Base-by-base conservation (phyloP, 2,329 filamentous ascomycete genomes). In the Aspergillus carbonarius region DNA sequence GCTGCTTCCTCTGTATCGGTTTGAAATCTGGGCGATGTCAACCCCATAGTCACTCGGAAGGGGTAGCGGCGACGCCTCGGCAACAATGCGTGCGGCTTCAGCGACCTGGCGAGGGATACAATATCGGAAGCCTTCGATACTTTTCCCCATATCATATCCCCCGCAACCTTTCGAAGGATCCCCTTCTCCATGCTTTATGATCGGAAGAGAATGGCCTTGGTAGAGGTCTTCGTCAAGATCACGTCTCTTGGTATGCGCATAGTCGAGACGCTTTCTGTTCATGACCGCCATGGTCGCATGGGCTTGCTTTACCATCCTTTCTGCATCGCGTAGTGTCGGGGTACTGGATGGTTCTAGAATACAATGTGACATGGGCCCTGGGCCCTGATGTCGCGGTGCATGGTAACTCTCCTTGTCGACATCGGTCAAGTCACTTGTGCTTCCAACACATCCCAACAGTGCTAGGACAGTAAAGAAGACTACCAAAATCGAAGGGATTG, bases 71-170 rank as follows among this genome's bases (percentile, higher is more conserved):
- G 27, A 55, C 8, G 52, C 52, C 42, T 63, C 59, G 20, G 59
- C 59, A 23, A 63, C 39, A 15, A 63, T 50, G 13, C 59, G 55
- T n/a, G 61, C 59, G 17, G 56, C 61, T 27, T 57, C 51, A 42
- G 47, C 59, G 8, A 63, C 27, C n/a, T 59, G 56, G 6, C 20
- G 34, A 2, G 61, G 46, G 20, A 63, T 56, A 15, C 32, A 25
- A 44, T 63, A 63, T n/a, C 18, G 25, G 39, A 37, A 15, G n/a
- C 15, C n/a, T 20, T 37, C 15, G 27, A 30, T 47, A 10, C 0
- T 23, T 12, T 37, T 37, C 25, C 34, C 13, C 5, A 18, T 8
- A 5, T 23, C 23, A 13, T n/a, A 6, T 17, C 18, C 3, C 13
- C 8, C 13, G n/a, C 4, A 15, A 34, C 12, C 2, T 2, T 9